Evolutionary conservation across 805 yeast genomes (phyloP), one percentile per base, ranked within the genome.

Genomic region (Candida xiaguanensis): DNA sequence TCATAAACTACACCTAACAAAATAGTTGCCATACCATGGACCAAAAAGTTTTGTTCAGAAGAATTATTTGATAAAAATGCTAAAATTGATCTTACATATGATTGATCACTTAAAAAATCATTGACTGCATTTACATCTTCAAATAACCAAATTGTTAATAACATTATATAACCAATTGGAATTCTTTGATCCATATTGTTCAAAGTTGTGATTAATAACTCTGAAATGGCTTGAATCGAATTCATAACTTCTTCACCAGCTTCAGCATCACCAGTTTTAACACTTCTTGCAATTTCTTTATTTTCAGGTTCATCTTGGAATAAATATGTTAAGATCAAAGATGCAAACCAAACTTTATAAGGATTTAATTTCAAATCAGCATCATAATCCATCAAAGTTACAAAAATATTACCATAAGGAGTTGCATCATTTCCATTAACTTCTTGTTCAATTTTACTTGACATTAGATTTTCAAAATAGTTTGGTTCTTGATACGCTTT

Each of bases 271-370:
- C 95, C 95, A 5, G 70, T 65, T 36, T 56, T 51, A n/a, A 86
- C 66, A 0, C 56, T 52, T 33, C 76, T 59, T 0, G 83, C 73
- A 11, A 70, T 43, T 6, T 65, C 65, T 45, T 76, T 75, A 13
- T 77, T 63, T 14, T 72, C 77, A 43, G 61, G 65, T 27, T 75
- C 82, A 39, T 75, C 77, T 17, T 17, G 15, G 44, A 89, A 74
- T 2, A 89, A 55, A 39, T 75, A 76, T 31, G 84, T 67, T 16
- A 91, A 55, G 3, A 87, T 65, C 3, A 80, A 74, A 2, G 85
- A 67, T 0, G 96, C 78, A 61, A 91, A 90, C 93, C 95, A 93
- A 1, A 79, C 61, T 51, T 80, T 78, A 55, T 89, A 93, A 0
- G 99, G 97, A 48, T 93, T 91, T 24, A 90, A 61, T 39, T 80